These are phyloP conservation scores for Capsicum rhomboideum DNA, from an alignment of 257 asterid species.

Conservation along the genomic window DNA sequence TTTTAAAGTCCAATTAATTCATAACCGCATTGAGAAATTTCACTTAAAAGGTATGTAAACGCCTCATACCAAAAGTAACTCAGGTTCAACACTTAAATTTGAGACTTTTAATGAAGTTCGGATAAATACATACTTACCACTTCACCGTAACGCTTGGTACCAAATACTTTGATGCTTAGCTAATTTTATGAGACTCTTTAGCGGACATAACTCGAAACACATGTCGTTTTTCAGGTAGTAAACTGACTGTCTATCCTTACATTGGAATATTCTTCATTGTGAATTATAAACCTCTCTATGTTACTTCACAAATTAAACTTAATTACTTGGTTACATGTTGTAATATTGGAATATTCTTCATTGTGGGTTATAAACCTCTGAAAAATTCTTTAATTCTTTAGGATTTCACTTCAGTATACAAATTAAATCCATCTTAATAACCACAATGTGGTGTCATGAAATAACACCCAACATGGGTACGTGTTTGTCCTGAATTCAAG, in stretches of 20 bases:
- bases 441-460: too few species aligned
- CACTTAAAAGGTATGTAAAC: too few species aligned
- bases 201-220: not conserved
- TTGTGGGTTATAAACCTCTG: not conserved
- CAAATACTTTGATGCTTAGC: not conserved
- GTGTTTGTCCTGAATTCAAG: too few species aligned
- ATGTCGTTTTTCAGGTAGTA: not conserved
- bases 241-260: not conserved
- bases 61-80: too few species aligned
- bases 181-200: not conserved
- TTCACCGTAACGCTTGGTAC: too few species aligned
- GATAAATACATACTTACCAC: not conserved
- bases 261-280: not conserved
- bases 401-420: not conserved
- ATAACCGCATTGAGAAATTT: too few species aligned
- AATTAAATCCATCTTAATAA: not conserved
- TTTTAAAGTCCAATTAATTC: too few species aligned
- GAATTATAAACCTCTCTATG: not conserved
- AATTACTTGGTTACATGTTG: not conserved
- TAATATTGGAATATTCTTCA: not conserved
- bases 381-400: not conserved
- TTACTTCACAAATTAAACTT: not conserved
- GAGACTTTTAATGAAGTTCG: too few species aligned
- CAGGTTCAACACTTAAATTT: too few species aligned
- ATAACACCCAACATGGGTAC: too few species aligned